These are phyloP conservation scores for Amaranthus cruentus DNA, from an alignment of 148 eudicot species.

Conservation along the genomic window DNA sequence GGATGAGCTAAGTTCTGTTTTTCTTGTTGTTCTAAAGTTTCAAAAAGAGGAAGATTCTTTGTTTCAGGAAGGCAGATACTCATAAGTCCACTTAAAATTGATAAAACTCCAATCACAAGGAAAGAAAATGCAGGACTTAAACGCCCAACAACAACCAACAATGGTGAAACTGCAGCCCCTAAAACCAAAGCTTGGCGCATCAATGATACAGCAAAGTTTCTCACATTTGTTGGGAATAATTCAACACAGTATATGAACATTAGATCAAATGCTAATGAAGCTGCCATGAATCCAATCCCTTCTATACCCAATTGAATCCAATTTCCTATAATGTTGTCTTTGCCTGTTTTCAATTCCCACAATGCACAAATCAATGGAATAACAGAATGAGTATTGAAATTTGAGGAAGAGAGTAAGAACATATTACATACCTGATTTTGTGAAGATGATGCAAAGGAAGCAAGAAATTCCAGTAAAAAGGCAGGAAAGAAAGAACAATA, in stretches of 20 bases:
- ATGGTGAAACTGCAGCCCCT: conserved; percentile 49
- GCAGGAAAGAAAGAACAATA: conserved; percentile 10
- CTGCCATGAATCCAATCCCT: conserved; percentile 25
- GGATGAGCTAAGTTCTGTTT: conserved; percentile 18
- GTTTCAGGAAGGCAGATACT: conserved; percentile 51
- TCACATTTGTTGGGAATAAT: conserved; percentile 51
- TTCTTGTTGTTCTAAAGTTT: conserved; percentile 38
- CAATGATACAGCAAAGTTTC: conserved; percentile 40
- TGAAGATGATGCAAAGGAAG: conserved; percentile 27
- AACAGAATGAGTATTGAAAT: not conserved
- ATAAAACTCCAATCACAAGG: conserved; percentile 33
- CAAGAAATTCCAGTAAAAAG: conserved; percentile 33
- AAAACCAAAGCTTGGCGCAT: conserved; percentile 42
- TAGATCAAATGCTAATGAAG: conserved; percentile 33
- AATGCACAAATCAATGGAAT: too few relatives aligned
- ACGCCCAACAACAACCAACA: conserved; percentile 41
- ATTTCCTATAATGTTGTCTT: conserved; percentile 1
- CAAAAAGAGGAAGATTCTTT: conserved; percentile 39
- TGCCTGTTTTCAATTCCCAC: not conserved
- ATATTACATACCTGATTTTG: not conserved
- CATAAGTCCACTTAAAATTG: conserved; percentile 39
- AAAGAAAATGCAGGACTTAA: conserved; percentile 34
- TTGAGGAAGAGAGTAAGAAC: not conserved
- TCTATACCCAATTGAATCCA: conserved; percentile 29
- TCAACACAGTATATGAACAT: conserved; percentile 43